These are phyloP conservation scores for Pleurotus pulmonarius DNA, from an alignment of 768 basidiomycete genomes.

Conservation along the genomic window DNA sequence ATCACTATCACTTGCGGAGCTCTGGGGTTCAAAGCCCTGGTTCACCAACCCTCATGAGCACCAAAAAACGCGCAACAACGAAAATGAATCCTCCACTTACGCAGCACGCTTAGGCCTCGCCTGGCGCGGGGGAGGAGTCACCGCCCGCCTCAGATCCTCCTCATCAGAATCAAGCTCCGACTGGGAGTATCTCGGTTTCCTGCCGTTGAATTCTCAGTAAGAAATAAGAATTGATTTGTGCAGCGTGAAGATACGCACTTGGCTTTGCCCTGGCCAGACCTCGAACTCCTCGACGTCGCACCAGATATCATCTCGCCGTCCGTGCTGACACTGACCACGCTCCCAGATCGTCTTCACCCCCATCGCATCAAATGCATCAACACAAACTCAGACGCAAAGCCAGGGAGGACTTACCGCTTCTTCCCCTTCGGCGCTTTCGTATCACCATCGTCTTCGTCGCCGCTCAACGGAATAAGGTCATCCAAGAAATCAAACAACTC, in stretches of 20 bases:
- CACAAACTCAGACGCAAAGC: background rate
- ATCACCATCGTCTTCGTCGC: conserved; percentile 45
- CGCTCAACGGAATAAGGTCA: conserved; percentile 65
- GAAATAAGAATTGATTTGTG: background rate
- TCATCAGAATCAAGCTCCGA: conserved; percentile 44
- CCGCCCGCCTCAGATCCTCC: conserved; percentile 22
- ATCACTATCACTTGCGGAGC: conserved; percentile 28
- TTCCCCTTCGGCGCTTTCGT: conserved; percentile 27
- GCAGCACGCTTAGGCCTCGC: conserved; percentile 54
- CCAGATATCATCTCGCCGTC: conserved; percentile 33
- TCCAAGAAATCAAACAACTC: conserved; percentile 71
- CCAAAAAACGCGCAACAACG: background rate
- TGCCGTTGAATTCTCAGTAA: conserved; percentile 17
- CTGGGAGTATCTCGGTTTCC: conserved; percentile 53
- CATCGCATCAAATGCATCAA: background rate
- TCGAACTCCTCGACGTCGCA: conserved; percentile 25
- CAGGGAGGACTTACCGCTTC: conserved; percentile 36
- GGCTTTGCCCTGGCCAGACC: conserved; percentile 28
- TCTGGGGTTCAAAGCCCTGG: conserved; percentile 40
- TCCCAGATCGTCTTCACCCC: conserved; percentile 52
- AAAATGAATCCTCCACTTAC: conserved; percentile 32
- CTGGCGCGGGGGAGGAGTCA: conserved; percentile 38
- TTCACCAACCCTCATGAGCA: background rate
- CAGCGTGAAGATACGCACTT: conserved; percentile 31
- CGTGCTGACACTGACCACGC: conserved; percentile 44